A percentile compares a stretch with the other conserved stretches of the same genome.
Conservation (phyloP, 208 protist genomes). For the Endotrypanum monterogeii region DNA sequence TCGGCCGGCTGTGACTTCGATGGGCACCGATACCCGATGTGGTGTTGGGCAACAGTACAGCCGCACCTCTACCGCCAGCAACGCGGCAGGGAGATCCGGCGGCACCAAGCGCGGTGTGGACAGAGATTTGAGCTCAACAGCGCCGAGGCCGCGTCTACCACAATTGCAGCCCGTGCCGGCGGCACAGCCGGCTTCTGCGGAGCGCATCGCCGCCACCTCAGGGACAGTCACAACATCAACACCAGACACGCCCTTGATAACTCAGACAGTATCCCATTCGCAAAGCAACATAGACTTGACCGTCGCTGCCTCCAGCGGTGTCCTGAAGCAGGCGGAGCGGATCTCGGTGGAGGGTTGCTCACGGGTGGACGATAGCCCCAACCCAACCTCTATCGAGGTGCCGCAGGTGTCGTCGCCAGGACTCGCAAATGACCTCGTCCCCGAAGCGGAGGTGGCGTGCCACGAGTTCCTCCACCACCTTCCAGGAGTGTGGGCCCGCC, state of each 20-base stretch:
- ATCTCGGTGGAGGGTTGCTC: neutral
- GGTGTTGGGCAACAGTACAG: neutral
- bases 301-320: too few species aligned
- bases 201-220: too few species aligned
- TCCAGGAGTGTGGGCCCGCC: conserved; percentile 38
- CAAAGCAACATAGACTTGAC: too few species aligned
- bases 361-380: conserved; percentile 14
- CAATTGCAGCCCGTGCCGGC: too few species aligned
- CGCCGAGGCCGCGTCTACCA: too few species aligned
- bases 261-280: too few species aligned
- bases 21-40: neutral
- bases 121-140: too few species aligned
- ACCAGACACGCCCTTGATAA: too few species aligned
- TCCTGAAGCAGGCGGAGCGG: neutral
- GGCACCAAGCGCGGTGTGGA: too few species aligned
- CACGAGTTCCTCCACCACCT: conserved; percentile 41
- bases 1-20: neutral
- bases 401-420: neutral
- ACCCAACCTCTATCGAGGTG: conserved; percentile 18
- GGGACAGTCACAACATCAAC: too few species aligned
- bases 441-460: conserved; percentile 32
- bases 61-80: neutral
- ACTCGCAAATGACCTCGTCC: conserved; percentile 9
- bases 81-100: too few species aligned
- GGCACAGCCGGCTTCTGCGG: too few species aligned